A percentile compares a stretch with the other conserved stretches of the same genome.
Conservation (phyloP, 2,329 filamentous ascomycete genomes). For the Setomelanomma holmii region DNA sequence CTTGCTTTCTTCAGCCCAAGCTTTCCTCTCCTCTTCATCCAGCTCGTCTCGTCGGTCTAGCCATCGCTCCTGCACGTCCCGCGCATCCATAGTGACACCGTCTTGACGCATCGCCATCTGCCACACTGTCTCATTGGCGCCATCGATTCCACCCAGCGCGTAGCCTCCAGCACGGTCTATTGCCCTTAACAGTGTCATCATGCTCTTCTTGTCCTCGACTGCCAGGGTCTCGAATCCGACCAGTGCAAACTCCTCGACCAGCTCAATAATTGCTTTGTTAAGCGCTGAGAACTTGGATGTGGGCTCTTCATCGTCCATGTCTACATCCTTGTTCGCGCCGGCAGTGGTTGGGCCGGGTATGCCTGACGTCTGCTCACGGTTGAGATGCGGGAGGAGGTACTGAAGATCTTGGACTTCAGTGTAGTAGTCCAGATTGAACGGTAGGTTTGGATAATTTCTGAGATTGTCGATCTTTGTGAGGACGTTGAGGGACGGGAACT, state of each 20-base stretch:
- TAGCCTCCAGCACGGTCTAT: slow-evolving; percentile 94
- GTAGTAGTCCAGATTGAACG: slow-evolving; percentile 96
- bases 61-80: slow-evolving; percentile 96
- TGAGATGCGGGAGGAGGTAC: slow-evolving; percentile 81
- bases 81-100: slow-evolving; percentile 74
- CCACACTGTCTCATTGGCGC: slow-evolving; percentile 96
- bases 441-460: slow-evolving; percentile 79
- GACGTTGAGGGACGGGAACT: slow-evolving; percentile 93
- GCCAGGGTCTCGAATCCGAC: slow-evolving; percentile 93
- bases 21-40: slow-evolving; percentile 78
- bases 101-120: slow-evolving; percentile 86
- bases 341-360: slow-evolving; percentile 40
- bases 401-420: slow-evolving; percentile 94
- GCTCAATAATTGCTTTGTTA: slow-evolving; percentile 83
- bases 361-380: slow-evolving; percentile 68
- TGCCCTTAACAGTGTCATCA: slow-evolving; percentile 88
- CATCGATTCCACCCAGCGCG: slow-evolving; percentile 87
- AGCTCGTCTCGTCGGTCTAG: slow-evolving; percentile 87
- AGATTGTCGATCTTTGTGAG: slow-evolving; percentile 98
- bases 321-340: slow-evolving; percentile 50
- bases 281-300: slow-evolving; percentile 77
- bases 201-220: slow-evolving; percentile 95
- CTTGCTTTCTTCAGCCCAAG: slow-evolving; percentile 77
- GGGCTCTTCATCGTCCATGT: slow-evolving; percentile 49
- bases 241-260: slow-evolving; percentile 89